Conservation (phyloP, 2,329 filamentous ascomycete species). For the Calonectria pseudoreteaudii region DNA sequence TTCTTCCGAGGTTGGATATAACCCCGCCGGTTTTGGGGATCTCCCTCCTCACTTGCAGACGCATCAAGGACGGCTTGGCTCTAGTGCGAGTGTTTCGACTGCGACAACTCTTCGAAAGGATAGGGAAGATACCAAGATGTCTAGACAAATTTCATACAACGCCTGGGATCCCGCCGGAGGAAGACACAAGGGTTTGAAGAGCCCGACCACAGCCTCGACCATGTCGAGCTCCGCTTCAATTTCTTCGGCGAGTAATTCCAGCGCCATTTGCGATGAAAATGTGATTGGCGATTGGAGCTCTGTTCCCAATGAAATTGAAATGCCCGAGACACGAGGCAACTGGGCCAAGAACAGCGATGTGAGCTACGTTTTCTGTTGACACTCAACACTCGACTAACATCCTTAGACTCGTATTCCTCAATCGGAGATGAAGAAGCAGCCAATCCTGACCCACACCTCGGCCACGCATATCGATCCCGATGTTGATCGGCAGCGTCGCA, state of each 20-base stretch:
- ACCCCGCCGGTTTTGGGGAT: not conserved
- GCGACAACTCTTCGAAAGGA: slow-evolving; percentile 44
- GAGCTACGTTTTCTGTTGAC: not conserved
- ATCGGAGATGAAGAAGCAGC: slow-evolving; percentile 32
- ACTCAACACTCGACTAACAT: not conserved
- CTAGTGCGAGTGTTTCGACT: slow-evolving; percentile 41
- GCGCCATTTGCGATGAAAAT: slow-evolving; percentile 19
- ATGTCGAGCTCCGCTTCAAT: slow-evolving; percentile 30
- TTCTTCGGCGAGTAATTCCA: slow-evolving; percentile 15
- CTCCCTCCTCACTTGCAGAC: slow-evolving; percentile 24
- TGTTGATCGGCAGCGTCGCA: slow-evolving; percentile 30
- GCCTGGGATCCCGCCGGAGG: slow-evolving; percentile 47
- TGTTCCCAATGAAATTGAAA: not conserved
- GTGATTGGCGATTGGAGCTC: slow-evolving; percentile 27
- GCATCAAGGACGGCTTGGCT: not conserved
- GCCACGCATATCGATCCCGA: slow-evolving; percentile 26
- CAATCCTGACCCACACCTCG: slow-evolving; percentile 16
- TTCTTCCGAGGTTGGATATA: not conserved
- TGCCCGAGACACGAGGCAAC: slow-evolving; percentile 18
- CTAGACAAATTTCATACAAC: slow-evolving; percentile 38
- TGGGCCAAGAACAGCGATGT: slow-evolving; percentile 43
- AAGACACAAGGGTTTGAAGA: slow-evolving; percentile 36
- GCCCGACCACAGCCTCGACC: slow-evolving; percentile 29
- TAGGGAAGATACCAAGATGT: slow-evolving; percentile 6
- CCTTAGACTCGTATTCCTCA: slow-evolving; percentile 31